Evolutionary conservation across 2,329 filamentous ascomycete species (phyloP).

Genomic region (Sporothrix euskadiensis): DNA sequence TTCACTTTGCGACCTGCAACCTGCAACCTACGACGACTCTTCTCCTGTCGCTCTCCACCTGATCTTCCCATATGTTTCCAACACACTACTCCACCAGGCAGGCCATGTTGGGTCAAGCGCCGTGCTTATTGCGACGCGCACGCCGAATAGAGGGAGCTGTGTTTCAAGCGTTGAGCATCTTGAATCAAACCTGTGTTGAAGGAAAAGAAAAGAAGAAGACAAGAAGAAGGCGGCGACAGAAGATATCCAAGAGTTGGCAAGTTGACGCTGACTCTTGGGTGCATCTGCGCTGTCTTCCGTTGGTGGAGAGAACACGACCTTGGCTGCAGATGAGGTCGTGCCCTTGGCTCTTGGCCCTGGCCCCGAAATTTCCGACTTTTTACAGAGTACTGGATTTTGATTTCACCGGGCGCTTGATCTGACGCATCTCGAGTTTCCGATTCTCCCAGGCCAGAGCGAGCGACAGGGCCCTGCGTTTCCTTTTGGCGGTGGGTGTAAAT

Average conservation of each 20-base stretch:
- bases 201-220: neutral
- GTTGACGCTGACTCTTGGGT: neutral
- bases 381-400: neutral
- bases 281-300: neutral
- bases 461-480: neutral
- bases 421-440: slow-evolving; percentile 19
- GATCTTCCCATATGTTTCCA: neutral
- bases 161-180: neutral
- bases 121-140: neutral
- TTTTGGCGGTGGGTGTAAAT: neutral
- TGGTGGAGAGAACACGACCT: neutral
- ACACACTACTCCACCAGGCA: neutral
- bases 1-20: neutral
- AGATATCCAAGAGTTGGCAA: neutral
- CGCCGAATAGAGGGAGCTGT: neutral
- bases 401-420: slow-evolving; percentile 17
- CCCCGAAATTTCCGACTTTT: neutral
- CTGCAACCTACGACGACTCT: neutral
- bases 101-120: neutral
- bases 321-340: neutral
- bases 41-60: neutral
- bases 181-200: neutral
- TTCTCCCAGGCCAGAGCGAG: neutral
- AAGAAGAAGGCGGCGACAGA: too few species aligned
- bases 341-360: slow-evolving; percentile 4